Evolutionary conservation across 2,329 filamentous ascomycete genomes (phyloP).

Genomic region (Magnaporthiopsis poae): DNA sequence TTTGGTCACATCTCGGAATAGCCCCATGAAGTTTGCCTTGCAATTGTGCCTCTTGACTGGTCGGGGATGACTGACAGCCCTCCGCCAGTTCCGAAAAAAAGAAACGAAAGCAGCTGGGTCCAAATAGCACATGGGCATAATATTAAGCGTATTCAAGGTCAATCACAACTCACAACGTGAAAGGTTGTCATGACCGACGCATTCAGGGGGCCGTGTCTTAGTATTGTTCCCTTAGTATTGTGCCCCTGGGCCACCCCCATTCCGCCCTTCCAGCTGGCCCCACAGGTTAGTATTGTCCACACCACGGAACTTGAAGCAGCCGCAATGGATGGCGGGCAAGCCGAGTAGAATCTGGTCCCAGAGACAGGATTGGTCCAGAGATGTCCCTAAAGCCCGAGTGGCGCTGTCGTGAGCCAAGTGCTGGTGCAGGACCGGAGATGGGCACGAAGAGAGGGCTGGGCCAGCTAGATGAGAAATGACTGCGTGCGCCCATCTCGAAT

Average conservation of each 20-base stretch:
- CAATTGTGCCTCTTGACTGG: neutral
- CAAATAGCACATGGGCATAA: neutral
- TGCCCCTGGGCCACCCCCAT: conserved; percentile 1
- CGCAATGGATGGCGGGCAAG: neutral
- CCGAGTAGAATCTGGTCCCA: neutral
- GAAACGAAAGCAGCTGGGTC: neutral
- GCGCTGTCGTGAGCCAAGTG: neutral
- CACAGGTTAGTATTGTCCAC: neutral
- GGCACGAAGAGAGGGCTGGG: neutral
- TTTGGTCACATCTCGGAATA: neutral
- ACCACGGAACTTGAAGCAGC: neutral
- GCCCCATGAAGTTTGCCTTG: neutral
- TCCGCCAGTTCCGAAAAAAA: neutral
- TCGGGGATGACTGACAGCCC: neutral
- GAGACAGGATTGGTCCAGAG: neutral
- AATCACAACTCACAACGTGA: neutral
- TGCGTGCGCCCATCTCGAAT: neutral
- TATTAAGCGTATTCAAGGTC: neutral
- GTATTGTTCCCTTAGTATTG: conserved; percentile 11
- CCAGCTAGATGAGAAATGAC: neutral
- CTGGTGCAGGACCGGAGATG: neutral
- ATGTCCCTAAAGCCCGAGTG: neutral
- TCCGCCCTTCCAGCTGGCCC: neutral
- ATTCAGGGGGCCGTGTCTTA: neutral
- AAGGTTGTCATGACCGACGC: neutral